phyloP scores from a whole-genome alignment of 1,284 basidiomycete species.

The Trametes pubescens region DNA sequence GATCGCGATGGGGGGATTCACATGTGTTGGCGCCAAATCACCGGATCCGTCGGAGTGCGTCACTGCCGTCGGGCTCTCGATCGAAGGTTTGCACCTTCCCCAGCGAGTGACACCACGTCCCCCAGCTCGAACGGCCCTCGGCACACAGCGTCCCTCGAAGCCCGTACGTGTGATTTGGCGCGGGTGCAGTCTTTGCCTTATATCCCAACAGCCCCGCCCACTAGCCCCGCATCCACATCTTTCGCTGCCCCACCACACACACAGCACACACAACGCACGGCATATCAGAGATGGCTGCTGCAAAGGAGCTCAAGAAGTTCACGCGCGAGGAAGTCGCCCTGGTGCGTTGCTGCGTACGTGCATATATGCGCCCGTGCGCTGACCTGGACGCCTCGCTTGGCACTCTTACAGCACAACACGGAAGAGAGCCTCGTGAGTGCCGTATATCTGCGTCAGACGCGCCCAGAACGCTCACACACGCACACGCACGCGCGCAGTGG shows the following conservation, averaged over 20 bases:
- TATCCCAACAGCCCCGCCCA: slow-evolving; percentile 1
- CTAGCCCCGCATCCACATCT: not conserved
- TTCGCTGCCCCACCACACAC: not conserved
- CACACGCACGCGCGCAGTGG: slow-evolving; percentile 58
- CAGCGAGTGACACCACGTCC: slow-evolving; percentile 7
- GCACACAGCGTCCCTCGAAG: not conserved
- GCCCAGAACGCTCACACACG: not conserved
- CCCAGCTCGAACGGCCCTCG: not conserved
- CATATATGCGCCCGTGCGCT: not conserved
- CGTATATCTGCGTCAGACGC: slow-evolving; percentile 8
- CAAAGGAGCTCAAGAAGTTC: slow-evolving; percentile 54
- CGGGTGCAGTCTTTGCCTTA: slow-evolving; percentile 22
- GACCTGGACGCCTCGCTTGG: not conserved
- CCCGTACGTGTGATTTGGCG: slow-evolving; percentile 15
- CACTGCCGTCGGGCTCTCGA: not conserved
- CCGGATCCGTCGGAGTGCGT: slow-evolving; percentile 5
- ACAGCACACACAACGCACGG: not conserved
- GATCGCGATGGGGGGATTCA: slow-evolving; percentile 7
- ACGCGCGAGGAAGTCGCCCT: slow-evolving; percentile 63
- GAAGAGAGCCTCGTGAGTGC: slow-evolving; percentile 60
- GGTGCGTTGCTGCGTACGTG: slow-evolving; percentile 43
- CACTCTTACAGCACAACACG: slow-evolving; percentile 65
- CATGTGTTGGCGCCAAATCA: slow-evolving; percentile 16
- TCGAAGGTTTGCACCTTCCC: not conserved
- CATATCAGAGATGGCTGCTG: slow-evolving; percentile 45